Base-by-base conservation (phyloP, 179 eudicot species). In the Sideroxylon spinosum region DNA sequence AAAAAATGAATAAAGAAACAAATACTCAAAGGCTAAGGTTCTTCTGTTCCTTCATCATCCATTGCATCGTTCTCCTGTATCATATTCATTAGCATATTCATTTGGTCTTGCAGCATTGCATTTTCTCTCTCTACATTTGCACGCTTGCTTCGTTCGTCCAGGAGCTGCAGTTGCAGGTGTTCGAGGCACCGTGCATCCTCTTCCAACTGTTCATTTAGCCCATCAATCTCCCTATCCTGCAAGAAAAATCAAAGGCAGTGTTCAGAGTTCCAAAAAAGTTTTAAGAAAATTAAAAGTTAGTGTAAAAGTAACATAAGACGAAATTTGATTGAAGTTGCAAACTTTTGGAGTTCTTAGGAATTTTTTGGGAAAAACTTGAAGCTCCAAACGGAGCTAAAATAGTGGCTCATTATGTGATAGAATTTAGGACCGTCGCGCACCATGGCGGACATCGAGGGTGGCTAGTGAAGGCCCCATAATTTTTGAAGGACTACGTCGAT, bases 111-210 rank as follows among this genome's bases (percentile, higher is more conserved):
- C 71, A 95, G 85, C 92, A 93, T 82, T 6, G 84, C 37, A 26
- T 95, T 95, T 63, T 93, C 90, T 76, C 98, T 84, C 82, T 95
- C 98, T 0, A 81, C 91, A 23, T 95, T 89, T 1, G 92, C 81
- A 0, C 98, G 97, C 77, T 95, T 95, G 86, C 98, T 86, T 52
- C 91, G 86, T 78, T 95, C 98, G 65, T 95, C 98, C 29, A 93
- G 83, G 44, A 93, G 91, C 85, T 95, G 98, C 52, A 91, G 26
- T 78, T 95, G 98, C 71, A 95, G 87, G 80, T 90, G 98, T 77
- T 93, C 98, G 11, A 95, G 85, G 72, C 86, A 85, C 75, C 90
- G 88, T 7, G 98, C 86, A 69, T 95, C 98, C 82, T 86, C 97
- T 44, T 93, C 98, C 63, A 95, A 73, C 79, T 93, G 98, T 86